These are phyloP conservation scores for Colletotrichum liaoningense DNA, from an alignment of 2,329 filamentous ascomycete genomes.

Conservation along the genomic window DNA sequence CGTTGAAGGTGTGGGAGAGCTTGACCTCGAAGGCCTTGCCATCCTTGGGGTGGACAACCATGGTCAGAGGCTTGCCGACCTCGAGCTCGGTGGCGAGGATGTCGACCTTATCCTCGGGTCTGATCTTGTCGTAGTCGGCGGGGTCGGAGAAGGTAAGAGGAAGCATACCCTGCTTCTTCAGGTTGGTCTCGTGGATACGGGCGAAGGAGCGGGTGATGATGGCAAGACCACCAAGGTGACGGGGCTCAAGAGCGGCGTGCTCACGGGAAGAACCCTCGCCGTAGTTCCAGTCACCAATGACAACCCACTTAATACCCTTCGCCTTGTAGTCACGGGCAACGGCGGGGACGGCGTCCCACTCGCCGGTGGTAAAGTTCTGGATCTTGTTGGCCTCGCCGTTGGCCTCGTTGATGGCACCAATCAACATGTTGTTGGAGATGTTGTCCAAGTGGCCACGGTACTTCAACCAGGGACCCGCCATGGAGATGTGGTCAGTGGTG, in stretches of 20 bases:
- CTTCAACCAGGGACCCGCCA: constrained; percentile 97
- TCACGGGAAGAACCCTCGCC: constrained; percentile 98
- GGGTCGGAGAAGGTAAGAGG: constrained; percentile 95
- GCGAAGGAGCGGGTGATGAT: constrained; percentile 97
- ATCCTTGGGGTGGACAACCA: constrained; percentile 91
- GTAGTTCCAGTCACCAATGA: constrained; percentile 99
- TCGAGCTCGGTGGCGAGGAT: constrained; percentile 88
- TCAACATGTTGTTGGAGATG: constrained; percentile 99
- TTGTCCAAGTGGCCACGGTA: constrained; percentile 99
- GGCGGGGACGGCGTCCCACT: constrained; percentile 89
- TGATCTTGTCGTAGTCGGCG: constrained; percentile 97
- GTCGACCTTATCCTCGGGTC: constrained; percentile 91
- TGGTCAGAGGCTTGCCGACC: constrained; percentile 92
- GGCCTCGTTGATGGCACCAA: constrained; percentile 94
- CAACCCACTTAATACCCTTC: constrained; percentile 96
- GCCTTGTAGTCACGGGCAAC: constrained; percentile 99
- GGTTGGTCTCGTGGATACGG: constrained; percentile 99
- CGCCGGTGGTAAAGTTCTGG: constrained; percentile 87
- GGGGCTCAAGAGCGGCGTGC: constrained; percentile 96
- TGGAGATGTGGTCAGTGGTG: constrained; percentile 96
- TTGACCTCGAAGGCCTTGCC: constrained; percentile 81
- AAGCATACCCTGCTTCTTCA: constrained; percentile 99
- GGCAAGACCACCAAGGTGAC: constrained; percentile 95
- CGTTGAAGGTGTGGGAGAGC: constrained; percentile 97
- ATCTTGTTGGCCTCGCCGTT: constrained; percentile 99